A percentile compares a stretch with the other conserved stretches of the same genome.
Conservation (phyloP, 2,329 filamentous ascomycete species). For the Graphilbum sp. region DNA sequence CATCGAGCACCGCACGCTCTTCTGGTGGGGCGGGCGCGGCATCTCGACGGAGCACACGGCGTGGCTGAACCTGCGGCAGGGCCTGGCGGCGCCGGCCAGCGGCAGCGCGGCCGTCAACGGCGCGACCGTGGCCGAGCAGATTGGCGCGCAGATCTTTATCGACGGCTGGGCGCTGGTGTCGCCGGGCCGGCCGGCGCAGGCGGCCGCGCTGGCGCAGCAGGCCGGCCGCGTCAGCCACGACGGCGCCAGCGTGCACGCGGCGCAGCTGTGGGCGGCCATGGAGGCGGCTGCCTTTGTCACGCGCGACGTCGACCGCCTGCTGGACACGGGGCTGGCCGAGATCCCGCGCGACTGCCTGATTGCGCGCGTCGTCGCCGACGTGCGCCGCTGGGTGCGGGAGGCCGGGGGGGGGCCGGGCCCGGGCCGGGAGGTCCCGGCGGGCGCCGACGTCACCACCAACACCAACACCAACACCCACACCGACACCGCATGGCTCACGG, state of each 20-base stretch:
- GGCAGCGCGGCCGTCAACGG: constrained; percentile 15
- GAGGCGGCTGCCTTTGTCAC: constrained; percentile 20
- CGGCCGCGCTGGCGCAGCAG: constrained; percentile 15
- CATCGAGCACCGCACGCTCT: constrained; percentile 15
- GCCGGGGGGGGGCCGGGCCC: too few species aligned
- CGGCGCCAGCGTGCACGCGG: constrained; percentile 20
- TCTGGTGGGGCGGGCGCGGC: constrained; percentile 23
- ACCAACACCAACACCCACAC: too few species aligned
- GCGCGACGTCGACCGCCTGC: constrained; percentile 16
- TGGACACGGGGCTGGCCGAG: constrained; percentile 15
- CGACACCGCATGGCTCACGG: constrained; percentile 18
- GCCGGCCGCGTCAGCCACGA: constrained; percentile 22
- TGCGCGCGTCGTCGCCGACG: constrained; percentile 13
- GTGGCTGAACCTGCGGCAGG: constrained; percentile 20
- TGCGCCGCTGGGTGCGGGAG: constrained; percentile 14
- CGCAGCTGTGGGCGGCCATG: constrained; percentile 22
- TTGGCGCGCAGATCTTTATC: constrained; percentile 23
- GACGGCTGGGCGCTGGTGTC: constrained; percentile 20
- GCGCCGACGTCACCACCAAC: too few species aligned
- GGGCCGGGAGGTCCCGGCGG: too few species aligned
- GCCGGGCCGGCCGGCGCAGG: constrained; percentile 15
- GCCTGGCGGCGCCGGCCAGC: constrained; percentile 17
- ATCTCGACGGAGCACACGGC: constrained; percentile 22
- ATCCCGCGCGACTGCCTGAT: constrained; percentile 16
- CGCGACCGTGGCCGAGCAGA: constrained; percentile 18